Base-by-base conservation (phyloP, 352 stramenopile genomes). In the Phytophthora citrophthora region DNA sequence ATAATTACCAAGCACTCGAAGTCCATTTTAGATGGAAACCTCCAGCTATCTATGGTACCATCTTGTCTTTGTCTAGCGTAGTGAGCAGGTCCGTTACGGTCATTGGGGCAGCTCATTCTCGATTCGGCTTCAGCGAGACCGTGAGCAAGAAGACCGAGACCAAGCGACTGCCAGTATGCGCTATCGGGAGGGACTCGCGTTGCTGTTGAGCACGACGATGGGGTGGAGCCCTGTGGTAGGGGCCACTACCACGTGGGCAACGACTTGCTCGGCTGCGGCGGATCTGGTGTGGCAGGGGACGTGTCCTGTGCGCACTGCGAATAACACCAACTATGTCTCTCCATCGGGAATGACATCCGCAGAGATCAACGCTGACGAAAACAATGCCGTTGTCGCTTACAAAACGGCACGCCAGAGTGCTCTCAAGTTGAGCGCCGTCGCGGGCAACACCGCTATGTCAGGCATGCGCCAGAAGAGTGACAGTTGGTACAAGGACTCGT, bases 401-500 rank as follows among this genome's bases (percentile, higher is more conserved):
- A 79, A 85, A 26, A 74, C 83, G 18, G 86, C 86, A n/a, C 79
- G 86, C 4, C 56, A 86, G 41, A 90, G 71, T 16, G 86, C 86
- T 10, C 78, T 92, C 43, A 85, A 91, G 68, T 61, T 90, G 23
- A 90, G 77, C 24, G 81, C 68, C 4, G 51, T 73, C 9, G 82
- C 73, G 0, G 81, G 81, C 4, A 90, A 88, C 29, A 74, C 81
- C 0, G 86, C 81, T 6, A 93, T 94, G 79, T 62, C 74, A 6
- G 74, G 81, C 5, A 79, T 94, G 67, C 86, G 86, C 36, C 81
- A 90, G 61, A 90, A 94, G 67, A 77, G 63, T 5, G 62, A 65
- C 4, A 60, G 51, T 16, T 94, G 85, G 84, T 94, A 94, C 59
- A 76, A 90, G 44, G 26, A 71, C 15, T 91, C 80, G 68, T 66